These are phyloP conservation scores for Trichophyton mentagrophytes DNA, from an alignment of 2,329 filamentous ascomycete genomes.

Conservation along the genomic window DNA sequence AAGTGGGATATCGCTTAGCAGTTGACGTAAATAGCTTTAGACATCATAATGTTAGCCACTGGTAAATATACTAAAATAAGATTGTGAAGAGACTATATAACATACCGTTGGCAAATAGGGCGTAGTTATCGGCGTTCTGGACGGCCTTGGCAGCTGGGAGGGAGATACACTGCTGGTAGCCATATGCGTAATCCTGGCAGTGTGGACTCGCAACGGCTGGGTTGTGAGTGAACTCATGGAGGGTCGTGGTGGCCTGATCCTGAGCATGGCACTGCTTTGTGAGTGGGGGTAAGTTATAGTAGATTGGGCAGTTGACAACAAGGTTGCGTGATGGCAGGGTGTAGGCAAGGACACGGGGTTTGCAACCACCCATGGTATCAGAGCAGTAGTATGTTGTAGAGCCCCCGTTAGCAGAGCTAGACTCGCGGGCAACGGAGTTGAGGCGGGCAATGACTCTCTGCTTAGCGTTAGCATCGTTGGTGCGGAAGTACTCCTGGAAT, in stretches of 20 bases:
- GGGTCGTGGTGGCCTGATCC: conserved; percentile 51
- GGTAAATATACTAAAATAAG: not conserved
- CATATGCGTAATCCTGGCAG: conserved; percentile 48
- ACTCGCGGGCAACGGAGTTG: conserved; percentile 44
- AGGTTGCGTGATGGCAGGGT: conserved; percentile 42
- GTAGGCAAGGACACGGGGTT: conserved; percentile 46
- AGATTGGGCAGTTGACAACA: conserved; percentile 52
- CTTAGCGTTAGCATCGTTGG: conserved; percentile 34
- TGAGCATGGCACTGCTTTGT: conserved; percentile 46
- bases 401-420: conserved; percentile 38
- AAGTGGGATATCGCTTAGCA: not conserved
- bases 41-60: not conserved
- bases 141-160: conserved; percentile 42
- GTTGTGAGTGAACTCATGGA: conserved; percentile 55
- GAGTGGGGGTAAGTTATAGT: conserved; percentile 40
- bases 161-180: conserved; percentile 38
- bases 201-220: conserved; percentile 41
- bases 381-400: conserved; percentile 46
- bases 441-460: conserved; percentile 41
- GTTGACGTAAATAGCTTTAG: conserved; percentile 1
- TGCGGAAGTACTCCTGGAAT: conserved; percentile 54
- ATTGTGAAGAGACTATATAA: conserved; percentile 1
- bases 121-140: conserved; percentile 52
- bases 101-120: conserved; percentile 40
- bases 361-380: conserved; percentile 46